Conservation (phyloP, 345 rosid species). For the Salix brachista region DNA sequence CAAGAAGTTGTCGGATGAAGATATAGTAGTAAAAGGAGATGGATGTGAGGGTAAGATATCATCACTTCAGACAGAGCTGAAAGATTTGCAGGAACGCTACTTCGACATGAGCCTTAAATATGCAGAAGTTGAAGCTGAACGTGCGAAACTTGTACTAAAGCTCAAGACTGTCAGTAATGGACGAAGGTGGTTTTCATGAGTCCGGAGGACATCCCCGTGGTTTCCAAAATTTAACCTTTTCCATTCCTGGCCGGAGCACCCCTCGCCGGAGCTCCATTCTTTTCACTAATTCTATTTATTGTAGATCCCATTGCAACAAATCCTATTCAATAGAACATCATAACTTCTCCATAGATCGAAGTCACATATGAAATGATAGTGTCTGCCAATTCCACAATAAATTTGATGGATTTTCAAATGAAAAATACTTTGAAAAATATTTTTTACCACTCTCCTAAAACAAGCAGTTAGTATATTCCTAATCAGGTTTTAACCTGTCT, state of each 20-base stretch:
- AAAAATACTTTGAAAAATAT: no score
- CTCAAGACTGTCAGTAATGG: constrained; percentile 34
- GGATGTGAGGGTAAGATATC: constrained; percentile 1
- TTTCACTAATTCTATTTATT: not conserved
- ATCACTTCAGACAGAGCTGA: constrained; percentile 41
- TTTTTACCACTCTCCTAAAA: no score
- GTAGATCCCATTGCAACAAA: not conserved
- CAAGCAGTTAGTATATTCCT: no score
- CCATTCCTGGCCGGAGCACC: no score
- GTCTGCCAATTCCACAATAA: no score
- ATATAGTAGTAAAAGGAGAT: constrained; percentile 3
- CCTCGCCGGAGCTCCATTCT: not conserved
- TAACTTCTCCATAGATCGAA: not conserved
- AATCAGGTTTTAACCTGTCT: no score
- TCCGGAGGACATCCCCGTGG: not conserved
- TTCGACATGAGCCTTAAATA: constrained; percentile 57
- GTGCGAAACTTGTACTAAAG: constrained; percentile 37
- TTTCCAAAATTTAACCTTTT: no score
- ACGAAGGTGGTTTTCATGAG: constrained; percentile 26
- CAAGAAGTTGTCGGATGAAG: constrained; percentile 11
- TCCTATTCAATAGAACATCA: not conserved
- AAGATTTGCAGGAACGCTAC: constrained; percentile 45
- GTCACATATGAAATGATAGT: not conserved
- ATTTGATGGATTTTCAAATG: no score
- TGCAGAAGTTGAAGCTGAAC: constrained; percentile 54